phyloP scores from a whole-genome alignment of 129 eudicot genomes.

The Arctium lappa region DNA sequence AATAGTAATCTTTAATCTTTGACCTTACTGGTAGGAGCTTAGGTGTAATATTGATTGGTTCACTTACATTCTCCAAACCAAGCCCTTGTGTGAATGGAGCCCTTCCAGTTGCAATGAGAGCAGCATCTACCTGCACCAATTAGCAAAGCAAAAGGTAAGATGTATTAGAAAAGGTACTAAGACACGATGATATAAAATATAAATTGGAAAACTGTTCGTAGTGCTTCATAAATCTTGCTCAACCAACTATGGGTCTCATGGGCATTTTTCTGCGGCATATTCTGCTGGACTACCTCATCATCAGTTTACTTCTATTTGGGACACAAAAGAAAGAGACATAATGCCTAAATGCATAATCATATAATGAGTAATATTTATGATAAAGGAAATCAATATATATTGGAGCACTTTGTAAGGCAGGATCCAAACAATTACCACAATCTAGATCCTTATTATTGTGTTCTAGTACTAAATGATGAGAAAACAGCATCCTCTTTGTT shows the following conservation, averaged over 20 bases:
- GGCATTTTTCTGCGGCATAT: neutral
- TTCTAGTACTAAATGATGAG: neutral
- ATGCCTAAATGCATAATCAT: neutral
- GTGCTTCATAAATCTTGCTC: neutral
- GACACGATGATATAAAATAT: neutral
- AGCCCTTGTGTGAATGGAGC: slow-evolving; percentile 93
- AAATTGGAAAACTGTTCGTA: neutral
- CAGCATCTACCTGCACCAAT: slow-evolving; percentile 81
- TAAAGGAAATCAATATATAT: neutral
- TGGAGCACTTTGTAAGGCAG: neutral
- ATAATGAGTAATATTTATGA: neutral
- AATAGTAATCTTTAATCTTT: neutral
- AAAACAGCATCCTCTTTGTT: neutral
- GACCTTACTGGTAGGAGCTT: slow-evolving; percentile 2
- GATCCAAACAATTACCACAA: neutral
- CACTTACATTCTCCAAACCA: slow-evolving; percentile 84
- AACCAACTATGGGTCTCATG: neutral
- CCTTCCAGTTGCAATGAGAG: slow-evolving; percentile 98
- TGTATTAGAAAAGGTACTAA: neutral
- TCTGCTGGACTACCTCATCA: neutral
- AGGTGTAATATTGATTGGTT: neutral
- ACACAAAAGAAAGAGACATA: neutral
- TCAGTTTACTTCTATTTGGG: neutral
- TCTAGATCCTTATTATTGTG: neutral
- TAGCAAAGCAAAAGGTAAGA: slow-evolving; percentile 15